Base-by-base conservation (phyloP, 2,329 filamentous ascomycete genomes). In the Karstenula rhodostoma region DNA sequence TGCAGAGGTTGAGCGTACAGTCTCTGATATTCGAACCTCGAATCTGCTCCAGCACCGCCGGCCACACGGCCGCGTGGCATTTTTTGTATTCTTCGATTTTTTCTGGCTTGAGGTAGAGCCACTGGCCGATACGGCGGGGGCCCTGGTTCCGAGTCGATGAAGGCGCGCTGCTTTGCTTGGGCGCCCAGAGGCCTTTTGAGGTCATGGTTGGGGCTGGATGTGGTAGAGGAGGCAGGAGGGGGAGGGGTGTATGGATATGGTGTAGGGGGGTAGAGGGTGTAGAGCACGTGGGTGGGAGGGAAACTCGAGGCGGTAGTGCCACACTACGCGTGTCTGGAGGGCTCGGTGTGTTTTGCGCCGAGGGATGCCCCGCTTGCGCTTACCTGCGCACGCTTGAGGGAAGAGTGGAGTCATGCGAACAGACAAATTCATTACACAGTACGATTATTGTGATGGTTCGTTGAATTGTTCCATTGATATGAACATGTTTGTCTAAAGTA, bases 31-130 rank as follows among this genome's bases (percentile, higher is more conserved):
- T 90, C 75, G 88, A 91, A 43, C 89, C 86, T 73, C 89, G 87
- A 71, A 94, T 93, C 79, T 93, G 89, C 74, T 87, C 84, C 35
- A 92, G 79, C 0, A 95, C 90, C 68, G 91, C 89, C 6, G 90
- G 90, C 91, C 91, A 94, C 0, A 93, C 90, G 4, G 83, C 84
- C 7, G 87, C 87, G 73, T 94, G 91, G 63, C 87, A 89, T 69
- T 88, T 84, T 75, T 92, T 93, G 80, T 94, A 94, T 65, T 88
- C 85, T 23, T 85, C 84, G 15, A 90, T 80, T 62, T 81, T 85
- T 64, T 90, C 86, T 13, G 87, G 86, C 77, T 88, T 90, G 58
- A 94, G 84, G 72, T 87, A 88, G 56, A 94, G 84, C 65, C 92
- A 89, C 77, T 93, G 91, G 42, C 85, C 90, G 67, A 93, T 84